These are phyloP conservation scores for Combretum micranthum DNA, from an alignment of 345 rosid genomes.

Conservation along the genomic window DNA sequence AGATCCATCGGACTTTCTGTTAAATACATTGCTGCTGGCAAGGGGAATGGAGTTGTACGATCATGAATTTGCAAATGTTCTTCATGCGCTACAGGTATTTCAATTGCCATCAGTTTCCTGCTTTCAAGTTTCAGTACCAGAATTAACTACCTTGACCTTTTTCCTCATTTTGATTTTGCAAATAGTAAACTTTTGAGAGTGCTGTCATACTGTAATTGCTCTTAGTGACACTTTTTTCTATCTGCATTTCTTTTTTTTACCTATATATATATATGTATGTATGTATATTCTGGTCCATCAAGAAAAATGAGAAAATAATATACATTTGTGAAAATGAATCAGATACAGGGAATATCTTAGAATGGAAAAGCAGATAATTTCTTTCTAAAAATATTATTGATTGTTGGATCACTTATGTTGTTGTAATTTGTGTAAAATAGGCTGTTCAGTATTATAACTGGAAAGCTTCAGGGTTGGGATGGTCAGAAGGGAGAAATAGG, in stretches of 20 bases:
- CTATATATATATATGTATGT: too few relatives aligned
- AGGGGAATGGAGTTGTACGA: constrained; percentile 39
- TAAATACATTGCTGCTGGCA: constrained; percentile 48
- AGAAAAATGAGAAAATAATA: too few relatives aligned
- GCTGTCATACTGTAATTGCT: too few relatives aligned
- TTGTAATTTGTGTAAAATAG: constrained; percentile 20
- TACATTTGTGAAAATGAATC: too few relatives aligned
- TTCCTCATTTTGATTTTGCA: not conserved
- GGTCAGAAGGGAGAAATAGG: constrained; percentile 6
- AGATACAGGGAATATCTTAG: too few relatives aligned
- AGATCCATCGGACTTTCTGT: constrained; percentile 37
- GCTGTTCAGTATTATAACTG: constrained; percentile 60
- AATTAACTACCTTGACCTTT: not conserved
- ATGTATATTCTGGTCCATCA: too few relatives aligned
- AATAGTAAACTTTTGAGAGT: not conserved
- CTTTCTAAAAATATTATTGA: too few relatives aligned
- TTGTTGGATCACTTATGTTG: too few relatives aligned
- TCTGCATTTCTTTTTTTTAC: not conserved
- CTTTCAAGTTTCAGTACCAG: not conserved
- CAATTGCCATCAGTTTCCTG: not conserved
- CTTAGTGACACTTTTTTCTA: too few relatives aligned
- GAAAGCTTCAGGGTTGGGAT: constrained; percentile 34
- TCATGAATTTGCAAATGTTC: constrained; percentile 41
- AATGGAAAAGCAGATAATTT: too few relatives aligned
- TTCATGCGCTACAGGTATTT: constrained; percentile 83